Evolutionary conservation across 345 rosid genomes (phyloP).

Genomic region (Arabis hirsuta): DNA sequence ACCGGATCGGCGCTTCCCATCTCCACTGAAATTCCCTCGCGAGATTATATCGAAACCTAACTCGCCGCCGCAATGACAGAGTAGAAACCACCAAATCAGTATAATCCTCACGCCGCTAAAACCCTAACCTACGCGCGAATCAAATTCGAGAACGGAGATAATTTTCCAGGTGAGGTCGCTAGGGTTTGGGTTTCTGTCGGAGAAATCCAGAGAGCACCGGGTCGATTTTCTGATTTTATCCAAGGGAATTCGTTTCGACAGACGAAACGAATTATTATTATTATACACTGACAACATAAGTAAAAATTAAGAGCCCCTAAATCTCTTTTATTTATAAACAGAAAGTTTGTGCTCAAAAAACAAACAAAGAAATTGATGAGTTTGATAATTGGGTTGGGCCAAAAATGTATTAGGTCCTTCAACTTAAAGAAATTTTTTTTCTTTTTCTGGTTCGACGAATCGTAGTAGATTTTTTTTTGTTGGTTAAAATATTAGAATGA

Average conservation of each 20-base stretch:
- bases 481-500: background rate
- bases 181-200: slow-evolving; percentile 38
- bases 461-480: background rate
- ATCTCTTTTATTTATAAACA: background rate
- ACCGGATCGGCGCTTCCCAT: slow-evolving; percentile 70
- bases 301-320: background rate
- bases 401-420: background rate
- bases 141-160: slow-evolving; percentile 23
- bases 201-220: slow-evolving; percentile 28
- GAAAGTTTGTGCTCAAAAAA: background rate
- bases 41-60: slow-evolving; percentile 41
- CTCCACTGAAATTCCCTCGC: slow-evolving; percentile 34
- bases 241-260: slow-evolving; percentile 17
- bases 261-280: background rate
- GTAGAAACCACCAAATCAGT: slow-evolving; percentile 10
- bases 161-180: slow-evolving; percentile 14
- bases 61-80: slow-evolving; percentile 36
- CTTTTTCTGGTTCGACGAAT: background rate
- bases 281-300: background rate
- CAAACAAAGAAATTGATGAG: background rate
- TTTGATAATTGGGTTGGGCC: slow-evolving; percentile 26
- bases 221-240: slow-evolving; percentile 25
- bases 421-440: background rate
- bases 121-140: slow-evolving; percentile 30
- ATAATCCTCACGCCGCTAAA: slow-evolving; percentile 13